phyloP scores from a whole-genome alignment of 805 yeast genomes.

The Hanseniaspora lindneri region DNA sequence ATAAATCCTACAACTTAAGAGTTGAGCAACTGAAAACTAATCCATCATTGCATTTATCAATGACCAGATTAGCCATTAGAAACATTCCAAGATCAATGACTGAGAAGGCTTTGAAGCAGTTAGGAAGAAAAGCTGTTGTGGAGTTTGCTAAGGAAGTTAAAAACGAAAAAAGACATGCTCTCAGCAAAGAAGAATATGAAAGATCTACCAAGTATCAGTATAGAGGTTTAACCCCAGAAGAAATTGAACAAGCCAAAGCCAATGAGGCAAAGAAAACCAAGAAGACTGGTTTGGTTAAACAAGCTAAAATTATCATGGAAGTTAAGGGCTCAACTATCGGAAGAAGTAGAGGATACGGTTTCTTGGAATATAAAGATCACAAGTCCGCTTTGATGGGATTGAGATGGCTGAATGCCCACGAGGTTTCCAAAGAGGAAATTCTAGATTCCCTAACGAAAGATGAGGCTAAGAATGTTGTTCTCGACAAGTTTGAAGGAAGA shows the following conservation, averaged over 20 bases:
- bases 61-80: conserved; percentile 89
- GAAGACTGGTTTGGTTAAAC: conserved; percentile 82
- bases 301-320: conserved; percentile 86
- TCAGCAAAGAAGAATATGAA: conserved; percentile 75
- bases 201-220: conserved; percentile 64
- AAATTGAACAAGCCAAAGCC: conserved; percentile 28
- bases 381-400: conserved; percentile 88
- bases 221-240: conserved; percentile 32
- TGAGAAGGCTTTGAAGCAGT: conserved; percentile 74
- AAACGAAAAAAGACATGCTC: conserved; percentile 60
- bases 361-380: conserved; percentile 85
- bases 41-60: conserved; percentile 81
- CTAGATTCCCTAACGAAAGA: conserved; percentile 58
- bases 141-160: conserved; percentile 85
- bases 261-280: conserved; percentile 48
- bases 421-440: conserved; percentile 60
- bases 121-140: conserved; percentile 90
- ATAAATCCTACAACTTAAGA: conserved; percentile 72
- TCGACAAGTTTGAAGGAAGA: conserved; percentile 47
- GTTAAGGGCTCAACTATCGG: conserved; percentile 78
- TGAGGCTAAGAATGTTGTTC: conserved; percentile 43
- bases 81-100: conserved; percentile 88
- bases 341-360: conserved; percentile 93
- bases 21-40: conserved; percentile 83
- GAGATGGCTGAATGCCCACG: conserved; percentile 93